Evolutionary conservation across 2,329 filamentous ascomycete genomes (phyloP), one percentile per base, ranked within the genome.

Genomic region (Trichoderma sp.): DNA sequence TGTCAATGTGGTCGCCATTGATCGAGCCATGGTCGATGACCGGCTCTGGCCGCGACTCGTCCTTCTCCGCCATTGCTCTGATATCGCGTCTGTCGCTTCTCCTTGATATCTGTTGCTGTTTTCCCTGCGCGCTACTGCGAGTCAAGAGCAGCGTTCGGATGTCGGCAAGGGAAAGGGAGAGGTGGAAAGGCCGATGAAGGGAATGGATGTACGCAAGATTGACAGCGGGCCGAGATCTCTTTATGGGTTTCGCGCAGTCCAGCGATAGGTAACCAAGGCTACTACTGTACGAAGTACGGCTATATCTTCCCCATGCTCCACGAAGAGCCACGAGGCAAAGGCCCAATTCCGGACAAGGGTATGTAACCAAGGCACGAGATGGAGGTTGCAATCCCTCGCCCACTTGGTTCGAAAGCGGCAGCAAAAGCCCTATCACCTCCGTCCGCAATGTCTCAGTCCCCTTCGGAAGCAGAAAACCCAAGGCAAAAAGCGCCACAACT

Each of bases 1-100:
- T 78, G 12, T 73, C 71, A 67, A 73, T 66, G 11, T 69, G 70
- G 23, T 75, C 75, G 59, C 66, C 71, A 26, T 71, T 70, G 39
- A 73, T 58, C 23, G 75, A 72, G 36, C 68, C 71, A 59, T 73
- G 71, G 70, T 70, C 71, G 11, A 36, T 36, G 58, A 64, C 53
- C 11, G 70, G 55, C 59, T 63, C 65, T n/a, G 58, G 70, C 57
- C 66, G 57, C 34, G 57, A 64, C 8, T 72, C 70, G 36, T 61
- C 43, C 66, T 71, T 71, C 57, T 68, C 70, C 43, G 63, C 8
- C 70, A 71, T 71, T 39, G 32, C 17, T 71, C 23, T 17, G 12
- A 17, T 32, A 53, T 53, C 28, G 26, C 30, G 34, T 23, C 9
- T 28, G 32, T 58, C 34, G 50, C 28, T 59, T 17, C 26, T 36